Evolutionary conservation across 139 green algal genomes (phyloP).

Genomic region (Zygnema cylindricum): DNA sequence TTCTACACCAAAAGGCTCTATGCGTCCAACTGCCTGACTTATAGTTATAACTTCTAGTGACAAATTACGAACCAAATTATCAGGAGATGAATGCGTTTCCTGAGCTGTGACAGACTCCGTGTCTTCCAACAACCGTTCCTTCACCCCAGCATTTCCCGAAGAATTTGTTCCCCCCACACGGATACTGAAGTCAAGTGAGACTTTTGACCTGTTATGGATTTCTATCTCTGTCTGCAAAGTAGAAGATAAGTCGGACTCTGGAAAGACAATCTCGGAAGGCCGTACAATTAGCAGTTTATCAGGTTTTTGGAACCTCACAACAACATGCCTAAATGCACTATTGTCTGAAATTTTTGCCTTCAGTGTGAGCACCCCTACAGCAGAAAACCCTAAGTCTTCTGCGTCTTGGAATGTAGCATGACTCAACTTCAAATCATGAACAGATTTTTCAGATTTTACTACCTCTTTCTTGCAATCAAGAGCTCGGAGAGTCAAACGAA

Average conservation of each 20-base stretch:
- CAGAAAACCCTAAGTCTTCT: not conserved
- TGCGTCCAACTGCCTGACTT: not conserved
- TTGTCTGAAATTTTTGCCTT: not conserved
- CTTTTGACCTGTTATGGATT: not conserved
- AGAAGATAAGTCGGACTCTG: slow-evolving; percentile 8
- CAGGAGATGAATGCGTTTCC: not conserved
- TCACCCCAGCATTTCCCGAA: not conserved
- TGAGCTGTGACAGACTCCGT: not conserved
- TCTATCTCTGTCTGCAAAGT: not conserved
- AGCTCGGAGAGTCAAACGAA: not conserved
- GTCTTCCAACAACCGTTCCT: not conserved
- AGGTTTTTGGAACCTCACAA: slow-evolving; percentile 5
- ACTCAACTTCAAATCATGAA: not conserved
- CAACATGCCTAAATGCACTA: not conserved
- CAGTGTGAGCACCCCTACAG: not conserved
- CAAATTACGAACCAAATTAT: too few species aligned
- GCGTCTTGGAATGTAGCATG: not conserved
- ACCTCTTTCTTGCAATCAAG: not conserved
- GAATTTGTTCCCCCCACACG: not conserved
- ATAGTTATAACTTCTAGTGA: not conserved
- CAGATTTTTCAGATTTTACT: too few species aligned
- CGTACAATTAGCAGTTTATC: slow-evolving; percentile 4
- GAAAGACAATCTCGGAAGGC: slow-evolving; percentile 22
- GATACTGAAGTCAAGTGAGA: not conserved
- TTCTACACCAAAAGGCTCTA: not conserved